Evolutionary conservation across 768 basidiomycete genomes (phyloP).

Genomic region (Naematelia aurantialba): DNA sequence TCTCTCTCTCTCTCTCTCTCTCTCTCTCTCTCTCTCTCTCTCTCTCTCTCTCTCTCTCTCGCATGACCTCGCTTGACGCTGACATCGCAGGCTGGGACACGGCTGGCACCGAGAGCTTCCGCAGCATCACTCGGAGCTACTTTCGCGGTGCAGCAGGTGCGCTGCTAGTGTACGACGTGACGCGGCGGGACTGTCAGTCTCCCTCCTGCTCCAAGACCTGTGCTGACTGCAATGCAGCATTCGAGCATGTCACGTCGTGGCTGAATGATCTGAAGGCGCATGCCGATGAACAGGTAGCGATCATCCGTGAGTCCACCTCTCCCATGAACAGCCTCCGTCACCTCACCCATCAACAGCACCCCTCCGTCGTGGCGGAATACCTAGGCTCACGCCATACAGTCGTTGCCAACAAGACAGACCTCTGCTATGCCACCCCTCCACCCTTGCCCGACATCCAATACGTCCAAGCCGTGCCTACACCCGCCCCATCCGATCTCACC

Average conservation of each 20-base stretch:
- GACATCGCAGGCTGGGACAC: slow-evolving; percentile 76
- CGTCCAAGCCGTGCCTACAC: slow-evolving; percentile 21
- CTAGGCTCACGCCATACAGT: slow-evolving; percentile 45
- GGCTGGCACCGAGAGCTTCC: slow-evolving; percentile 68
- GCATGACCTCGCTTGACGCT: not conserved
- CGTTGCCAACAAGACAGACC: slow-evolving; percentile 85
- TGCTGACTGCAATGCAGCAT: slow-evolving; percentile 27
- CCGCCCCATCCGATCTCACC: not conserved
- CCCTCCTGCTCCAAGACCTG: not conserved
- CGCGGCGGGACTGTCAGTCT: slow-evolving; percentile 69
- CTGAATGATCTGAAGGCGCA: slow-evolving; percentile 78
- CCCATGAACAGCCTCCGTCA: not conserved
- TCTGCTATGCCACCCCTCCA: slow-evolving; percentile 46
- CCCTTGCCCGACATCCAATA: slow-evolving; percentile 21
- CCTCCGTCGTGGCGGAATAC: too few relatives aligned
- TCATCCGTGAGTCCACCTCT: slow-evolving; percentile 57
- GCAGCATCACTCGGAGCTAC: slow-evolving; percentile 73
- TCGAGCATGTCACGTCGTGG: slow-evolving; percentile 68
- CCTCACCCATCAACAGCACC: too few relatives aligned
- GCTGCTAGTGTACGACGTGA: slow-evolving; percentile 85
- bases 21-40: too few relatives aligned
- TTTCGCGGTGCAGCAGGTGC: slow-evolving; percentile 77
- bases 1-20: too few relatives aligned
- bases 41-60: too few relatives aligned
- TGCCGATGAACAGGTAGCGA: slow-evolving; percentile 82